Evolutionary conservation across 345 rosid species (phyloP).

Genomic region (Salix brachista): DNA sequence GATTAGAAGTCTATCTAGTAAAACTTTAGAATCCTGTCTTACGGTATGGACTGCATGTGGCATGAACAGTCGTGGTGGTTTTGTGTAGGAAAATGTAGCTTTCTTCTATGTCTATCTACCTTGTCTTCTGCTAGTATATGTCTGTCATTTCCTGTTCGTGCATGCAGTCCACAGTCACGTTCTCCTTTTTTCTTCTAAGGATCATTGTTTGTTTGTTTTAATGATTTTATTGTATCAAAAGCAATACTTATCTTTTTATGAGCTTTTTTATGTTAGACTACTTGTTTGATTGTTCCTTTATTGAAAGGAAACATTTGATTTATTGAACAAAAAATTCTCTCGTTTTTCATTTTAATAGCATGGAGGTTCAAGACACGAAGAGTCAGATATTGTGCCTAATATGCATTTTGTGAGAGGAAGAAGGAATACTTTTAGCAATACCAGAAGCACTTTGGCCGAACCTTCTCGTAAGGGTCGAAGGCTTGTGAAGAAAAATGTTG

Average conservation of each 20-base stretch:
- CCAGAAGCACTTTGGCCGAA: slow-evolving; percentile 27
- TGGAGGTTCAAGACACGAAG: slow-evolving; percentile 20
- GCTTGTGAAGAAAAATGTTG: slow-evolving; percentile 39
- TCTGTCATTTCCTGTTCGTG: background rate
- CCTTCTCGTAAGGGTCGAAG: slow-evolving; percentile 43
- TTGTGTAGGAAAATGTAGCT: background rate
- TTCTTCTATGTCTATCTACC: background rate
- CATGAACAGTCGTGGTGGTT: background rate
- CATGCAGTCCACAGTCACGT: background rate
- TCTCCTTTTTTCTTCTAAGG: background rate
- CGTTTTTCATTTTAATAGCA: background rate
- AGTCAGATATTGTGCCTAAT: slow-evolving; percentile 14
- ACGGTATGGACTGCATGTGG: background rate
- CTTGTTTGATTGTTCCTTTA: background rate
- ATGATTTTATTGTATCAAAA: background rate
- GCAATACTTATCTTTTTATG: background rate
- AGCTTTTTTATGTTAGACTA: background rate
- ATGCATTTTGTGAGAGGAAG: slow-evolving; percentile 20
- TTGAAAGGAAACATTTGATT: background rate
- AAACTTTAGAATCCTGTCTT: background rate
- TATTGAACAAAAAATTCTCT: background rate
- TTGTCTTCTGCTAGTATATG: background rate
- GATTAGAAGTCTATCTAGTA: background rate
- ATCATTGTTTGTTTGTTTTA: background rate
- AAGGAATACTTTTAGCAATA: slow-evolving; percentile 21